Evolutionary conservation across 805 yeast genomes (phyloP), one percentile per base, ranked within the genome.

Genomic region (Pichia scutulata): DNA sequence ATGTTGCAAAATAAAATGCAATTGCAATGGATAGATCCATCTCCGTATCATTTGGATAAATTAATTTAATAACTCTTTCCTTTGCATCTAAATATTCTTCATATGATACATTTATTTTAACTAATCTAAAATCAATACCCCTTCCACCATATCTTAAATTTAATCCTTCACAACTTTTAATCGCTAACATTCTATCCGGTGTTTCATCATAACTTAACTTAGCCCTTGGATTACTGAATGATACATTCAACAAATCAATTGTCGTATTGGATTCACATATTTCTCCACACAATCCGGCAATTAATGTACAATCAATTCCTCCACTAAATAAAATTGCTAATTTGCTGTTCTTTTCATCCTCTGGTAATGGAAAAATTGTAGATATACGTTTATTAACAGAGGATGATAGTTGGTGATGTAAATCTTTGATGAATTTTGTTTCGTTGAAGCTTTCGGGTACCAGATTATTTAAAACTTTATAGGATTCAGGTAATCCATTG

Each of bases 21-120:
- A 92, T 80, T 1, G 97, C 97, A 47, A 93, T 93, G 1, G 96
- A 86, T 22, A 89, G 68, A 65, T 93, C 99, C 98, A 93, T 93
- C 55, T 89, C 98, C 0, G 97, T 89, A 42, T 78, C 74, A 52
- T 82, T 80, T 0, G 99, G 99, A 60, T 74, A 82, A 76, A 93
- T 93, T 41, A 92, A 69, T 24, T 75, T 69, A 42, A 72, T 66
- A 0, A 92, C 95, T 3, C 69, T 64, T 1, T 70, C 65, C 47
- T 74, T 76, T 37, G 76, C 76, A 2, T 60, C 41, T 10, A 77
- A 58, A 68, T 89, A 88, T 44, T 80, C 83, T 7, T 76, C 78
- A 59, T 84, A 90, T 1, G 85, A 69, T 2, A 93, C 85, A 60
- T 93, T 78, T 6, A 87, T 73, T 58, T 89, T 90, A 2, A 85